phyloP scores from a whole-genome alignment of 1,284 basidiomycete species.

The Calocybe gambosa region DNA sequence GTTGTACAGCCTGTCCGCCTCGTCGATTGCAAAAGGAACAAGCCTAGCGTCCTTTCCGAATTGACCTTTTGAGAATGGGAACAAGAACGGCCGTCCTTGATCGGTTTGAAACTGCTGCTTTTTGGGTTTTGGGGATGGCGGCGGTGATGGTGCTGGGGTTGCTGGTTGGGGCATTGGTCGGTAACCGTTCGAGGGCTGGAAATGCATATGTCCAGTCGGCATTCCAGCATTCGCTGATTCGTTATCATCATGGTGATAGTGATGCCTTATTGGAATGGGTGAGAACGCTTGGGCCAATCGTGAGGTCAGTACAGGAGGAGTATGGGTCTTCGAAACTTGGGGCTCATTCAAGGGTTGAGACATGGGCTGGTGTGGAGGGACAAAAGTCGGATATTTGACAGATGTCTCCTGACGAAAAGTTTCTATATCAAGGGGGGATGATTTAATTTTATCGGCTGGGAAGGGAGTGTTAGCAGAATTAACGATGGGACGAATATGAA shows the following conservation, averaged over 20 bases:
- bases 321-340: constrained; percentile 28
- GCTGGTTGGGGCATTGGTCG: constrained; percentile 59
- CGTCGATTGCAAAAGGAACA: constrained; percentile 93
- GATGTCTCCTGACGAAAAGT: constrained; percentile 83
- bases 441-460: constrained; percentile 54
- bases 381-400: constrained; percentile 92
- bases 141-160: constrained; percentile 87
- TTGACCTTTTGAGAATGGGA: constrained; percentile 77
- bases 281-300: constrained; percentile 86
- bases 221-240: constrained; percentile 41
- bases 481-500: background rate
- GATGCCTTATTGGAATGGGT: constrained; percentile 89
- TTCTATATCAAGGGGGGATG: constrained; percentile 85
- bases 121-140: constrained; percentile 87
- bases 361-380: constrained; percentile 43
- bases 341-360: constrained; percentile 12
- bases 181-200: constrained; percentile 40
- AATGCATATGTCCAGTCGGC: constrained; percentile 33
- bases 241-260: constrained; percentile 79
- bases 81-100: constrained; percentile 89
- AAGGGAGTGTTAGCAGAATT: background rate
- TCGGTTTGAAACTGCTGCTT: constrained; percentile 99
- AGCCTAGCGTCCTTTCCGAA: constrained; percentile 49
- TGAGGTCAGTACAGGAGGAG: constrained; percentile 38
- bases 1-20: constrained; percentile 88